Evolutionary conservation across 768 basidiomycete genomes (phyloP).

Genomic region (Serpula lacrymans): DNA sequence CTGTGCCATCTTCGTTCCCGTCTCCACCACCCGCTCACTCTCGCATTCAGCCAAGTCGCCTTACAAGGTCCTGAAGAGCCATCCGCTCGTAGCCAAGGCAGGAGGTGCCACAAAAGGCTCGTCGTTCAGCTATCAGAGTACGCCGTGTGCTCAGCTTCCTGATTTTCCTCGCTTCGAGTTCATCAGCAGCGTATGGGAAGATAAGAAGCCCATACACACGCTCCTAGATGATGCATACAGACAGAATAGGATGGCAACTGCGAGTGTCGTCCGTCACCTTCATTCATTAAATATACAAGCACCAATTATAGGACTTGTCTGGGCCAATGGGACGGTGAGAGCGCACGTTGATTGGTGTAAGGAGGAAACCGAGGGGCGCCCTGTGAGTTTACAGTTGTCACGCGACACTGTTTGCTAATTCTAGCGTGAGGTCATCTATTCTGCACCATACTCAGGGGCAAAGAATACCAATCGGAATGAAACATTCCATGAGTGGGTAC

Average conservation of each 20-base stretch:
- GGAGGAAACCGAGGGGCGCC: conserved; percentile 26
- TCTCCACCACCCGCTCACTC: conserved; percentile 33
- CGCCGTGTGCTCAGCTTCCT: conserved; percentile 45
- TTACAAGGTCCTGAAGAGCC: conserved; percentile 44
- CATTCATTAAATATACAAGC: conserved; percentile 42
- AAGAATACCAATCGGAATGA: conserved; percentile 13
- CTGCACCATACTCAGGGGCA: conserved; percentile 42
- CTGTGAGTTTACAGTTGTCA: conserved; percentile 27
- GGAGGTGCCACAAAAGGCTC: conserved; percentile 38
- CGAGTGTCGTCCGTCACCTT: conserved; percentile 47
- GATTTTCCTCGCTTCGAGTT: conserved; percentile 50
- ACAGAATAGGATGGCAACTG: conserved; percentile 56
- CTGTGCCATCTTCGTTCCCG: conserved; percentile 44
- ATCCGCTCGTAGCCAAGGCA: conserved; percentile 30
- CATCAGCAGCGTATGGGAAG: conserved; percentile 53
- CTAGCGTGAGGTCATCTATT: conserved; percentile 39
- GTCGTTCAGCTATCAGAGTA: conserved; percentile 51
- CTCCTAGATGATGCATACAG: conserved; percentile 52
- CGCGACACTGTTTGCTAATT: not conserved
- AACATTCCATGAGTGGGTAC: conserved; percentile 47
- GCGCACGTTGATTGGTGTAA: conserved; percentile 57
- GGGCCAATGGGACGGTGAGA: conserved; percentile 48
- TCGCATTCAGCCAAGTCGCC: conserved; percentile 43
- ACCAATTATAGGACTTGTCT: conserved; percentile 53
- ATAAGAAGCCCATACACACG: conserved; percentile 52